Evolutionary conservation across 2,329 filamentous ascomycete genomes (phyloP).

Genomic region (Alternaria sp.): DNA sequence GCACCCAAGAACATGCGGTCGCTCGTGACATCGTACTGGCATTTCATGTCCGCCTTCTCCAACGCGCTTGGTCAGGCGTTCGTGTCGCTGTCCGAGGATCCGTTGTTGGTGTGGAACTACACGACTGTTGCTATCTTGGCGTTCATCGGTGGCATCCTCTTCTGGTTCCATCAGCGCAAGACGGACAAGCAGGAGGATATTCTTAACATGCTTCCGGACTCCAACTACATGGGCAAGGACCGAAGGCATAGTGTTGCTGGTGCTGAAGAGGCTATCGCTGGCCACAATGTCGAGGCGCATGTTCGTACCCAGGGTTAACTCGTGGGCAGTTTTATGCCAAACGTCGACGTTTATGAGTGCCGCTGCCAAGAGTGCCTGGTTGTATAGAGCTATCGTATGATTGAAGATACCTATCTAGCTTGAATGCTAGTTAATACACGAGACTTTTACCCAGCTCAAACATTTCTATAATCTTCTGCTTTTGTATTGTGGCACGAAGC

Average conservation of each 20-base stretch:
- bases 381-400: neutral
- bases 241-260: conserved; percentile 30
- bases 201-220: conserved; percentile 65
- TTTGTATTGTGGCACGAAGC: neutral
- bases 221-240: conserved; percentile 42
- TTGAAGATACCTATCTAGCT: conserved; percentile 2
- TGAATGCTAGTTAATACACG: neutral
- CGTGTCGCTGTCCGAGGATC: conserved; percentile 66
- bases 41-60: conserved; percentile 74
- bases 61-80: conserved; percentile 74
- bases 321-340: neutral
- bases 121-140: conserved; percentile 67
- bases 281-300: neutral
- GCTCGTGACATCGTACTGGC: conserved; percentile 71
- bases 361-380: neutral
- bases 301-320: neutral
- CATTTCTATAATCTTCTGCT: neutral
- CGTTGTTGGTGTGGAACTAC: conserved; percentile 76
- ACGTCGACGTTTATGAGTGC: neutral
- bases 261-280: conserved; percentile 18
- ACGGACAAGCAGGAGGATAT: conserved; percentile 72
- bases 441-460: neutral
- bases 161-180: conserved; percentile 72
- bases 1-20: conserved; percentile 81
- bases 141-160: conserved; percentile 65